phyloP scores from a whole-genome alignment of 2,329 filamentous ascomycete genomes.

The Cryphonectria carpinicola region DNA sequence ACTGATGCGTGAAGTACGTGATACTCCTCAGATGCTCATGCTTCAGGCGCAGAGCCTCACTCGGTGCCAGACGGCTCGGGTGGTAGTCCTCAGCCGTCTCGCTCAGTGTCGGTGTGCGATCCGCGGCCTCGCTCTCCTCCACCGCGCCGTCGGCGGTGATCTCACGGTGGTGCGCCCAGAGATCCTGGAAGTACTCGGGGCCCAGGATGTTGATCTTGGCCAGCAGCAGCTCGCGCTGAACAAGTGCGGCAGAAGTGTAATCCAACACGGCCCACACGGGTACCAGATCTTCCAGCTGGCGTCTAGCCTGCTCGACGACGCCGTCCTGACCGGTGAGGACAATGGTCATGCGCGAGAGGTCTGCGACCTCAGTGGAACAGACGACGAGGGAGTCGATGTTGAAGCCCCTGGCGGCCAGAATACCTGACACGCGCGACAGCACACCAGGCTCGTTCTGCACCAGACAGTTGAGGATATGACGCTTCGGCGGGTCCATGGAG shows the following conservation, averaged over 20 bases:
- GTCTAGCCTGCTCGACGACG: conserved; percentile 93
- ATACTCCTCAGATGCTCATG: conserved; percentile 96
- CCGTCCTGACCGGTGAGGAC: conserved; percentile 95
- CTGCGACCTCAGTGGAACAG: conserved; percentile 95
- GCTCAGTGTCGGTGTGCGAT: conserved; percentile 45
- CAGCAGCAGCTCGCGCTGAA: conserved; percentile 92
- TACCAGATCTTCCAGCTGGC: conserved; percentile 94
- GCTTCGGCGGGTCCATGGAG: conserved; percentile 81
- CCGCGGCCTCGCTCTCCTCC: conserved; percentile 48
- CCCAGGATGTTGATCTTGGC: conserved; percentile 97
- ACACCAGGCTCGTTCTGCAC: conserved; percentile 99
- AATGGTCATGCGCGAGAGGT: conserved; percentile 98
- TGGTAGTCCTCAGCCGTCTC: conserved; percentile 74
- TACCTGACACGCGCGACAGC: conserved; percentile 92
- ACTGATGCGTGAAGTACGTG: conserved; percentile 95
- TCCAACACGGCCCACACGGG: conserved; percentile 98
- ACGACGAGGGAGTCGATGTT: conserved; percentile 99
- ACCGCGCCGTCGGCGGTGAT: conserved; percentile 60
- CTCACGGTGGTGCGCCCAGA: conserved; percentile 93
- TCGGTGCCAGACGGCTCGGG: conserved; percentile 81
- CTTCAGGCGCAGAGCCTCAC: conserved; percentile 92
- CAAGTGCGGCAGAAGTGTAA: conserved; percentile 89
- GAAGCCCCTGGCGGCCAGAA: conserved; percentile 93
- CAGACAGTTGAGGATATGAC: conserved; percentile 95
- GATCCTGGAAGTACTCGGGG: conserved; percentile 97